Base-by-base conservation (phyloP, 129 eudicot species). In the Ambrosia artemisiifolia region DNA sequence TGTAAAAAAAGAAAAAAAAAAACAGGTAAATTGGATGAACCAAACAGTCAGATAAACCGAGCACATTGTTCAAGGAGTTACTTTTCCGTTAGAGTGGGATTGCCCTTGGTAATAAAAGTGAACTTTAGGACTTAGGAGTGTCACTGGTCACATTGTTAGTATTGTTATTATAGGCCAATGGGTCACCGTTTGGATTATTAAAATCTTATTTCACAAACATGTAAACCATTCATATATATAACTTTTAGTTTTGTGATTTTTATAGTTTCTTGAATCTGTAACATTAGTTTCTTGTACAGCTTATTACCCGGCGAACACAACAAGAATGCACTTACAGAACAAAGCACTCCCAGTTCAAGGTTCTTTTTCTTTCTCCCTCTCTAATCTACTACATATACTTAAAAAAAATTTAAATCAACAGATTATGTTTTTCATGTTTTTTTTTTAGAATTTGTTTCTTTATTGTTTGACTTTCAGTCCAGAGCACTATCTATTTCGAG, bases 311-410 rank as follows among this genome's bases (percentile, higher is more conserved):
- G 91, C 72, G 99, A 95, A 71, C 96, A 94, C 35, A 81, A 93
- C 84, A 81, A 92, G 85, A 85, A 80, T 65, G 84, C 72, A 76
- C 80, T 83, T 75, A 65, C 91, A 60, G 97, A 88, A 80, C 85
- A 73, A 63, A 82, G 94, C 83, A 95, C 97, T 67, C 94, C 97
- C 17, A 81, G 96, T 80, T 90, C 99, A 83, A 91, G 97, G 99
- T 95, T 76, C 19, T 48, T 33, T 16, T 6, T 53, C 56, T 19
- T 14, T 53, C 35, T 16, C 16, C 20, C 7, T 74, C 72, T 30
- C 51, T 34, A 33, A 33, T 54, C 36, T 46, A 14, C 47, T 47
- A 47, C 51, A 42, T 11, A 20, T 54, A 5, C 17, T 20, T 19
- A n/a, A n/a, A 7, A 17, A 42, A 11, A 0, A 1, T 46, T 43